Base-by-base conservation (phyloP, 441 rosid species). In the Sinapis alba region DNA sequence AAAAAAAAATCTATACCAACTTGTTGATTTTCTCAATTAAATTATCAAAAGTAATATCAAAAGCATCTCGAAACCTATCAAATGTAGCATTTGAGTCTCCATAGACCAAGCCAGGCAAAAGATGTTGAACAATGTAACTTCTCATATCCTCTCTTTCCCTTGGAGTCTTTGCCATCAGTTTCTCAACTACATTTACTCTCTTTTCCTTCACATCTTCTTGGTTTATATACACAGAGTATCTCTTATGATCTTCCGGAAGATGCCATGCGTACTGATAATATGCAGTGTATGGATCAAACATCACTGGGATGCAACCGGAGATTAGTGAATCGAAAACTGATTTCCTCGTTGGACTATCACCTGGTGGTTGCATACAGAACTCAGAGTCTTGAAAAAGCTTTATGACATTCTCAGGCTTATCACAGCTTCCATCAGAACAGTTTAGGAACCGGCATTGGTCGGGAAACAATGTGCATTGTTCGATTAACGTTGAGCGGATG, bases 201-300 rank as follows among this genome's bases (percentile, higher is more conserved):
- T 62, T 78, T 32, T 73, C 62, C 68, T 87, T 85, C 86, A 90
- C 88, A 41, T 86, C 91, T 66, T 86, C 85, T 72, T 86, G 76
- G 45, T 79, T 87, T 76, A 92, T 78, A 23, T 83, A 89, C 80
- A 90, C 88, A 0, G 94, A 89, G 28, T 86, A 92, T 73, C 77
- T 86, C 6, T 66, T 8, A 65, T 82, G 84, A 71, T 89, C 94
- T 73, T 84, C 87, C 0, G 97, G 97, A 53, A 90, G 75, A 76
- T 92, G 96, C 97, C 96, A 89, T 1, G 97, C 72, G 74, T 92
- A 92, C 71, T 92, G 96, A 68, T 89, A 88, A 23, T 89, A 89
- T 0, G 93, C 90, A 1, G 96, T 83, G 71, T 81, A 87, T 5
- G 97, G 97, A 73, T 87, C 80, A 51, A 92, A 92, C 4, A 90